Conservation (phyloP, 495 filamentous ascomycete species). For the Astrothelium macrocarpum region DNA sequence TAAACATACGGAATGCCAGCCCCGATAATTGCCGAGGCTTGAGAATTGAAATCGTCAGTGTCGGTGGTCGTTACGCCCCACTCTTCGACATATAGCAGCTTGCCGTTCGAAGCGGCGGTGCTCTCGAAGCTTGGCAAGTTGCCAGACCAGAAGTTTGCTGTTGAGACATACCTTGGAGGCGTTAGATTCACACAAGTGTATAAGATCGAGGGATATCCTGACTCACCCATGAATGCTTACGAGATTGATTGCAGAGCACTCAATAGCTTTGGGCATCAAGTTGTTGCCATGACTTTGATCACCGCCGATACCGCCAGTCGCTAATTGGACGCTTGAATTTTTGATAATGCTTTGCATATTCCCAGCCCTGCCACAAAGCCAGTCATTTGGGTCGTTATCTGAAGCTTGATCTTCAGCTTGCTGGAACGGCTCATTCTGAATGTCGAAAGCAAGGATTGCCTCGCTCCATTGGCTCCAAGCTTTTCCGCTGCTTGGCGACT, state of each 20-base stretch:
- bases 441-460: conserved; percentile 35
- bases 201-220: conserved; percentile 8
- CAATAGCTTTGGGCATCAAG: conserved; percentile 13
- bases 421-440: conserved; percentile 36
- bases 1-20: conserved; percentile 16
- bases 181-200: conserved; percentile 7
- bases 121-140: not conserved
- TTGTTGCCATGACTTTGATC: conserved; percentile 15
- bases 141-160: not conserved
- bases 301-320: conserved; percentile 20
- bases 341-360: conserved; percentile 8
- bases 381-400: conserved; percentile 25
- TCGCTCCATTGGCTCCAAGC: conserved; percentile 30
- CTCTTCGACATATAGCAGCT: conserved; percentile 15
- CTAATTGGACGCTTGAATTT: conserved; percentile 12
- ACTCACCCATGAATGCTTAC: conserved; percentile 18
- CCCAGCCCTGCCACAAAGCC: conserved; percentile 24
- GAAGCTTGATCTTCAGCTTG: conserved; percentile 15
- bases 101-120: not conserved
- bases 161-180: not conserved
- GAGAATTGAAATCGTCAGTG: conserved; percentile 12
- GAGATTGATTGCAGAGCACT: conserved; percentile 20
- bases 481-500: conserved; percentile 25
- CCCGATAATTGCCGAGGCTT: conserved; percentile 12
- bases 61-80: conserved; percentile 12